Conservation (phyloP, 331 rosid species). For the Rosa hybrid region DNA sequence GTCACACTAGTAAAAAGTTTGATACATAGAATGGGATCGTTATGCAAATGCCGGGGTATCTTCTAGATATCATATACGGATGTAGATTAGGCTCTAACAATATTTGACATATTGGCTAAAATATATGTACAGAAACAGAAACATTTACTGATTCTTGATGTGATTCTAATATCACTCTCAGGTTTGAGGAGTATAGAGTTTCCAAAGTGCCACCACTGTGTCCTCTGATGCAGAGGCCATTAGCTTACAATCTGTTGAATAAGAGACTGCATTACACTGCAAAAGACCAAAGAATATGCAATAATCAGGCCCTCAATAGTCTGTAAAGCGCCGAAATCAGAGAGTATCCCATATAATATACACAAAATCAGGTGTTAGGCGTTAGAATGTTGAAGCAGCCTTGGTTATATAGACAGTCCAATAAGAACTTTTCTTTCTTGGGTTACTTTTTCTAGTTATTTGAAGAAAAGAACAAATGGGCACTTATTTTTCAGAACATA, state of each 20-base stretch:
- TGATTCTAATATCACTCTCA: slow-evolving; percentile 20
- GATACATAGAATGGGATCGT: background rate
- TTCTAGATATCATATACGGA: background rate
- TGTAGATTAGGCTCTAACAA: background rate
- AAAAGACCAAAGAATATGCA: background rate
- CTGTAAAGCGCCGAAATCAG: background rate
- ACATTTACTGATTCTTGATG: background rate
- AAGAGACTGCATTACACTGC: slow-evolving; percentile 88
- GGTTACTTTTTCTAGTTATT: background rate
- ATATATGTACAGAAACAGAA: background rate
- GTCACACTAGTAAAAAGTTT: background rate
- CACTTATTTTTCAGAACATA: background rate
- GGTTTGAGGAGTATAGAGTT: slow-evolving; percentile 73
- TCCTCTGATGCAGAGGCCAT: slow-evolving; percentile 92
- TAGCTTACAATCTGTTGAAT: slow-evolving; percentile 66
- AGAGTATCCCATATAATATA: background rate
- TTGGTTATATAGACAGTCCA: background rate
- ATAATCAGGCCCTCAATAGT: background rate
- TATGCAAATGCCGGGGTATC: background rate
- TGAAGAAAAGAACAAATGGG: background rate
- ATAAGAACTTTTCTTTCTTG: background rate
- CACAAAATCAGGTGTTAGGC: background rate
- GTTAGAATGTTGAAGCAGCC: background rate
- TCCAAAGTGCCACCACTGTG: slow-evolving; percentile 80
- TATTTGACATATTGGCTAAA: background rate